These are phyloP conservation scores for Colletotrichum shisoi DNA, from an alignment of 2,329 filamentous ascomycete species.

Conservation along the genomic window DNA sequence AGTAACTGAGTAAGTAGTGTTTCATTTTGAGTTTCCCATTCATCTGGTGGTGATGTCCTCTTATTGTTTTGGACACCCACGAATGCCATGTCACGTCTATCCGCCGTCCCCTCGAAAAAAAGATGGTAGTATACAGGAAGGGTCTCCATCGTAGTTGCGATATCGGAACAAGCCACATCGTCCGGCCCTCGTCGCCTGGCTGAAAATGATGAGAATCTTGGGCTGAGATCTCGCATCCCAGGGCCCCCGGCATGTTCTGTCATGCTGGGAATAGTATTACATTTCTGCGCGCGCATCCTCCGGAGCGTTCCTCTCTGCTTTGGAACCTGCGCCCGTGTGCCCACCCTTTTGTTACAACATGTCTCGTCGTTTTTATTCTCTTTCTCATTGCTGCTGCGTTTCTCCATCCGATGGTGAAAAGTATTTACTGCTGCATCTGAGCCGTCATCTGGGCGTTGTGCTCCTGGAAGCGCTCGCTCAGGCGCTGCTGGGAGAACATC, in stretches of 20 bases:
- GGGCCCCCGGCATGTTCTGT: neutral
- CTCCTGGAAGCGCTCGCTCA: slow-evolving; percentile 88
- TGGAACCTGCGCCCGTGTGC: no score
- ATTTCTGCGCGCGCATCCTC: slow-evolving; percentile 14
- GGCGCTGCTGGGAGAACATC: slow-evolving; percentile 87
- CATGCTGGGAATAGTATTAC: slow-evolving; percentile 37
- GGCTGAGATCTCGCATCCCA: slow-evolving; percentile 8
- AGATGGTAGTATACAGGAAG: slow-evolving; percentile 35
- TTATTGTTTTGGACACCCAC: slow-evolving; percentile 14
- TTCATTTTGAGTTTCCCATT: slow-evolving; percentile 13
- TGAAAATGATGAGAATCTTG: slow-evolving; percentile 5
- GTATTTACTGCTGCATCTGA: slow-evolving; percentile 58
- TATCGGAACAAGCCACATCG: slow-evolving; percentile 9
- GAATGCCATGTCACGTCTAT: slow-evolving; percentile 32
- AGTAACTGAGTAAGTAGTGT: slow-evolving; percentile 29
- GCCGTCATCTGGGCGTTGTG: slow-evolving; percentile 68
- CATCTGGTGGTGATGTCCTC: slow-evolving; percentile 15
- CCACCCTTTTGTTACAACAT: neutral
- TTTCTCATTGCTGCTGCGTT: neutral
- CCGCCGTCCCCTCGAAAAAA: slow-evolving; percentile 1
- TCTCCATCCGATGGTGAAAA: no score
- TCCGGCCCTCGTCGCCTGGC: slow-evolving; percentile 5
- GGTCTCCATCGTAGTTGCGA: slow-evolving; percentile 8
- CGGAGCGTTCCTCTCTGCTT: neutral
- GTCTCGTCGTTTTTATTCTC: slow-evolving; percentile 17